Evolutionary conservation across 495 filamentous ascomycete species (phyloP), one percentile per base, ranked within the genome.

Genomic region (Beverwykella pulmonaria): DNA sequence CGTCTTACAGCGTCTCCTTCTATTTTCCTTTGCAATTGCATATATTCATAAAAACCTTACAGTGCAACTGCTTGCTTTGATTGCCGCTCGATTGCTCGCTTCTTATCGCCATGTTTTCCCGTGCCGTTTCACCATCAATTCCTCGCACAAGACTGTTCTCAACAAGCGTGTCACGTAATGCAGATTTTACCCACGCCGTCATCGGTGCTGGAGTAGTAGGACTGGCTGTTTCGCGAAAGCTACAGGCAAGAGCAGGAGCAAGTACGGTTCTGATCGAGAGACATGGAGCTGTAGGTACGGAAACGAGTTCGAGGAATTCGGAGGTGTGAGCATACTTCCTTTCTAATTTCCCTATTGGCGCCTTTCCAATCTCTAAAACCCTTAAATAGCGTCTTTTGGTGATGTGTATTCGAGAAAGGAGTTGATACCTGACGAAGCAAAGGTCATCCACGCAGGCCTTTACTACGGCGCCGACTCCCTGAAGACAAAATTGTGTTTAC

Each of bases 131-230:
- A 4, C 6, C 2, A n/a, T 12, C 17, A 3, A 9, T n/a, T 44
- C 39, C 39, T 44, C 17, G 8, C 39, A 44, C 8, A 44, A 44
- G 72, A 25, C 52, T 48, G 5, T 77, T 79, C 41, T 76, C 74
- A 19, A 70, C 75, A 6, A 74, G 55, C 12, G n/a, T 22, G 27
- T 46, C 14, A 17, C 64, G 47, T 5, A 23, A 68, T 29, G 85
- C 89, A 32, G 92, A 96, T 75, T 94, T 93, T 77, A 92, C 90
- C 22, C 92, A 96, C 82, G 90, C 88, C 39, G 88, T 92, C 75
- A 90, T 98, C 57, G 94, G 95, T 65, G 94, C 83, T 61, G 94
- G 94, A 20, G 94, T 91, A 1, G 90, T 98, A 25, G 94, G 94
- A 3, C 85, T 98, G 2, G 90, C 94, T n/a, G 84, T 96, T 65